These are phyloP conservation scores for Fraxinus cuspidata DNA, from an alignment of 257 asterid genomes.

Conservation along the genomic window DNA sequence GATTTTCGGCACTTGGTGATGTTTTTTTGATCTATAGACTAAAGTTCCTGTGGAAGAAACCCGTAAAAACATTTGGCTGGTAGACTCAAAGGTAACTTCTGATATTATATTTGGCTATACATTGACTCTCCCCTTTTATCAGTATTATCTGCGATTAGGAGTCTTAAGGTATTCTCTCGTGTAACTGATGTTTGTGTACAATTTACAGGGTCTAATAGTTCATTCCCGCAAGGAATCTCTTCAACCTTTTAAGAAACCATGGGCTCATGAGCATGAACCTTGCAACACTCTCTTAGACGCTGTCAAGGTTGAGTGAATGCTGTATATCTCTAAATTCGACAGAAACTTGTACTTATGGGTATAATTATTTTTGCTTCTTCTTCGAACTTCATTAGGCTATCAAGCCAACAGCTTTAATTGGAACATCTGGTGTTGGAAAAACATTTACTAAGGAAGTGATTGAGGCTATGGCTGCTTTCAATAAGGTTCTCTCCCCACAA, in stretches of 20 bases:
- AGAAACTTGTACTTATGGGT: neutral
- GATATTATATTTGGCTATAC: neutral
- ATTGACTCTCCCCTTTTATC: neutral
- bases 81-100: conserved; percentile 81
- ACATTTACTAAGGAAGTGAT: conserved; percentile 84
- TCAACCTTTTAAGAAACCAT: conserved; percentile 87
- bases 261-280: conserved; percentile 92
- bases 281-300: conserved; percentile 70
- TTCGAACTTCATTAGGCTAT: conserved; percentile 52
- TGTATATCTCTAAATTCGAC: neutral
- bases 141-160: neutral
- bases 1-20: conserved; percentile 1
- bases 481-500: conserved; percentile 63
- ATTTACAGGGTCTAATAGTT: conserved; percentile 79
- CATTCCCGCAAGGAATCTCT: conserved; percentile 74
- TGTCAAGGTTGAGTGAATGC: conserved; percentile 63
- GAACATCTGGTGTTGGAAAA: conserved; percentile 93
- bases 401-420: conserved; percentile 85
- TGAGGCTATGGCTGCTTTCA: conserved; percentile 78
- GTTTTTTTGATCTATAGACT: conserved; percentile 39
- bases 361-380: conserved; percentile 3
- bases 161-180: neutral
- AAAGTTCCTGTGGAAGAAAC: conserved; percentile 58
- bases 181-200: conserved; percentile 5
- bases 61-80: conserved; percentile 88